phyloP scores from a whole-genome alignment of 2,329 filamentous ascomycete genomes.

The Pyrenophora tritici-repentis region DNA sequence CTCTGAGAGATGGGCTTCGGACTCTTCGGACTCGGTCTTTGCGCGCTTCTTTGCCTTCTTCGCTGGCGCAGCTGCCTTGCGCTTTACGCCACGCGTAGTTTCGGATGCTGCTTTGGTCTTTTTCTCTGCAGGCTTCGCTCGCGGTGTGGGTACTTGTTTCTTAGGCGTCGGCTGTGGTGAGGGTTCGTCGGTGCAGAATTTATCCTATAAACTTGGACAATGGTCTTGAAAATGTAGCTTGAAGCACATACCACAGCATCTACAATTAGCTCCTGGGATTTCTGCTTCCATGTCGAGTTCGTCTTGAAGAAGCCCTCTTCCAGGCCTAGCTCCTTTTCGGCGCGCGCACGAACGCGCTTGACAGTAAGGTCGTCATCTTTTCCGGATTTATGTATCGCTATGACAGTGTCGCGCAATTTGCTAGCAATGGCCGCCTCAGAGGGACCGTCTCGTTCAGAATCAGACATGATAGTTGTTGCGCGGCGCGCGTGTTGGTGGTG shows the following conservation, averaged over 20 bases:
- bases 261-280: slow-evolving; percentile 47
- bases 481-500: slow-evolving; percentile 16
- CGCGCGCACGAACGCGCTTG: slow-evolving; percentile 59
- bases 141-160: slow-evolving; percentile 25
- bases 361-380: slow-evolving; percentile 61
- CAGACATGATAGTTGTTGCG: slow-evolving; percentile 33
- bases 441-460: slow-evolving; percentile 35
- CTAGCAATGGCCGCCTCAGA: slow-evolving; percentile 47
- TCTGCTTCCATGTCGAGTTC: slow-evolving; percentile 60
- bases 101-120: slow-evolving; percentile 25
- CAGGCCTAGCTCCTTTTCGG: slow-evolving; percentile 58
- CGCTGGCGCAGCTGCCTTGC: slow-evolving; percentile 33
- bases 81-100: slow-evolving; percentile 34
- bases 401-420: slow-evolving; percentile 50
- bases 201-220: slow-evolving; percentile 23
- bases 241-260: slow-evolving; percentile 36
- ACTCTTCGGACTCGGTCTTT: slow-evolving; percentile 30
- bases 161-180: slow-evolving; percentile 26
- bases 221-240: neutral
- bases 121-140: slow-evolving; percentile 29
- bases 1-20: slow-evolving; percentile 30
- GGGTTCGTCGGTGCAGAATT: slow-evolving; percentile 35
- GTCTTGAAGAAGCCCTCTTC: slow-evolving; percentile 61
- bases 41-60: slow-evolving; percentile 32
- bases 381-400: slow-evolving; percentile 46